A percentile compares a stretch with the other conserved stretches of the same genome.
Evolutionary conservation across 2,329 filamentous ascomycete species (phyloP).

Genomic region (Cladosporium sp.): DNA sequence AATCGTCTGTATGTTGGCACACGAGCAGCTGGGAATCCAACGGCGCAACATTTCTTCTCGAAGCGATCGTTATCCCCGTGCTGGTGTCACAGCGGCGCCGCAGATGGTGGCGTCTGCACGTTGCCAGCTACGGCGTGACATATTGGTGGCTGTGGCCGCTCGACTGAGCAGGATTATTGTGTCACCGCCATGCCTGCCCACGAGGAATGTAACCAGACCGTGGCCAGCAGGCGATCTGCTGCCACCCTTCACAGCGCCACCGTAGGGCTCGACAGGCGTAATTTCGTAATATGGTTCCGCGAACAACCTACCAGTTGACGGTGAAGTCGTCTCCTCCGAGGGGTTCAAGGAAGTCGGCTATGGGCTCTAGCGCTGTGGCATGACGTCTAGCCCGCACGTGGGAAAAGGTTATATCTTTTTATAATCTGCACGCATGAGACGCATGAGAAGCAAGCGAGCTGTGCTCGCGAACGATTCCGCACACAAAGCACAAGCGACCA

Average conservation of each 20-base stretch:
- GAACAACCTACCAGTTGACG: neutral
- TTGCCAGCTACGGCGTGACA: slow-evolving; percentile 1
- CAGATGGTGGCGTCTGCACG: slow-evolving; percentile 6
- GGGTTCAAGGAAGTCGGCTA: slow-evolving; percentile 1
- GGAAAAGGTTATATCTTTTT: slow-evolving; percentile 9
- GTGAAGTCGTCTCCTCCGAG: neutral
- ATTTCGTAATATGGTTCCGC: neutral
- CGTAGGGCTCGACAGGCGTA: neutral
- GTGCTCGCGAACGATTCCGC: neutral
- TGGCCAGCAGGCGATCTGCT: neutral
- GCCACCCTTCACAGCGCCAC: neutral
- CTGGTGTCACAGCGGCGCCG: neutral
- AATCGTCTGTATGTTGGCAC: neutral
- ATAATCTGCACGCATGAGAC: neutral
- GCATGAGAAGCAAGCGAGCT: slow-evolving; percentile 1
- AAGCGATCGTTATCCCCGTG: slow-evolving; percentile 1
- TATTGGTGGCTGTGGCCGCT: slow-evolving; percentile 4
- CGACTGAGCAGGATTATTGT: neutral
- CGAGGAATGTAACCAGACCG: neutral
- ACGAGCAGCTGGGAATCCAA: neutral
- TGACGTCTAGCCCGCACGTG: slow-evolving; percentile 8
- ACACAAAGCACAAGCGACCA: neutral
- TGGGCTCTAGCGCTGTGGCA: neutral
- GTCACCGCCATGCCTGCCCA: neutral
- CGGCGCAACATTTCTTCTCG: slow-evolving; percentile 5